Conservation (phyloP, 768 basidiomycete genomes). For the Russula dissimulans region DNA sequence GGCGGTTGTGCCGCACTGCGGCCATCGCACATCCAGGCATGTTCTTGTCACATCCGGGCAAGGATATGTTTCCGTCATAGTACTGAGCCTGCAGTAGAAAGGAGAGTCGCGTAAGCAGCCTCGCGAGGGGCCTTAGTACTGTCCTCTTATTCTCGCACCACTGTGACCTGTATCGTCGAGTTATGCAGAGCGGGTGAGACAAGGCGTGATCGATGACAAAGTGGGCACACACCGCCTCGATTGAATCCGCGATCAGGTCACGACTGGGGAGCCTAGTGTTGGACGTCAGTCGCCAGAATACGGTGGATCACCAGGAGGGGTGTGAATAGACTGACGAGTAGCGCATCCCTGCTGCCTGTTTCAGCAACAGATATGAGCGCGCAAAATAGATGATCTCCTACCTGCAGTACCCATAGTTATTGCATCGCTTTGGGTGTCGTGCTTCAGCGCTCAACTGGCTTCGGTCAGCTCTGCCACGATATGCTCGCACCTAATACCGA, state of each 20-base stretch:
- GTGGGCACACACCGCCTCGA: constrained; percentile 54
- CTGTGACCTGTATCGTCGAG: constrained; percentile 36
- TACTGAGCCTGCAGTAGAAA: constrained; percentile 55
- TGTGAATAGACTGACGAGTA: constrained; percentile 53
- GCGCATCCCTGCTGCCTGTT: constrained; percentile 56
- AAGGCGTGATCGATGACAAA: neutral
- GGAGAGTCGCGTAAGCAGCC: neutral
- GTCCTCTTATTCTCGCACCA: constrained; percentile 30
- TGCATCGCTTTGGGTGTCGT: constrained; percentile 46
- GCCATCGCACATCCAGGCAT: constrained; percentile 89
- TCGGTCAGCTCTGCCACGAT: neutral
- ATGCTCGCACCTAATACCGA: constrained; percentile 62
- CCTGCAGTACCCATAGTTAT: constrained; percentile 89
- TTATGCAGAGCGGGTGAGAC: neutral
- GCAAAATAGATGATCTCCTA: constrained; percentile 26
- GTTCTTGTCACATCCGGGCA: constrained; percentile 89
- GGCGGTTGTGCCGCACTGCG: constrained; percentile 77
- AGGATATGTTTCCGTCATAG: constrained; percentile 79
- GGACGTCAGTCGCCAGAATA: neutral
- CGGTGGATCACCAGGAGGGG: neutral
- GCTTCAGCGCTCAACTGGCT: neutral
- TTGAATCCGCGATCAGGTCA: constrained; percentile 83
- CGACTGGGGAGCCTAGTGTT: constrained; percentile 63
- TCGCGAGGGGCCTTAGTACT: neutral
- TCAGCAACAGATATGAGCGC: neutral